Evolutionary conservation across 139 green algal species (phyloP).

Genomic region (Coelastrella sp.): DNA sequence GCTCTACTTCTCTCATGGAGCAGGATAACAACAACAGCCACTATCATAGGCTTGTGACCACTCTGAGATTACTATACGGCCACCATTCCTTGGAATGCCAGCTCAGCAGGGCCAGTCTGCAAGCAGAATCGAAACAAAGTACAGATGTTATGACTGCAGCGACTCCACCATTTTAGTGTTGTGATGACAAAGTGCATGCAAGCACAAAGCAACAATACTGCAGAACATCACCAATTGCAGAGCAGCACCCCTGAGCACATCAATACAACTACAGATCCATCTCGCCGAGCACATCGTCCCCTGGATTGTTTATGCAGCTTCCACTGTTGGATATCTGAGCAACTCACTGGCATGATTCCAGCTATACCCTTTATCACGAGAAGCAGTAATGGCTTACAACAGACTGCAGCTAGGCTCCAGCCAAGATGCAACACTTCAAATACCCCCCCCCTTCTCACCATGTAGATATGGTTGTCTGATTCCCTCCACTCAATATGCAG

Average conservation of each 20-base stretch:
- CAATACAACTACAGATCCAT: no score
- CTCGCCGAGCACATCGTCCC: no score
- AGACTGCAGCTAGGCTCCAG: neutral
- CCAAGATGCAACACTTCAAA: neutral
- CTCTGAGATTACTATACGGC: neutral
- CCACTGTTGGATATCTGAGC: no score
- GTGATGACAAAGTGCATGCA: neutral
- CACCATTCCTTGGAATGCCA: neutral
- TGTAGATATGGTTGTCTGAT: slow-evolving; percentile 94
- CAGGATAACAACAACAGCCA: no score
- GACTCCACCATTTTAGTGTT: neutral
- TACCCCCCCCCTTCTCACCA: slow-evolving; percentile 61
- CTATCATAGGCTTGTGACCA: no score
- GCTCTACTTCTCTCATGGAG: no score
- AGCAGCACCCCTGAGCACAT: no score
- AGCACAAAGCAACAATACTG: neutral
- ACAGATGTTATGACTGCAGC: neutral
- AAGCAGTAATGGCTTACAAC: neutral
- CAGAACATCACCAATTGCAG: no score
- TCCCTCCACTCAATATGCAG: slow-evolving; percentile 97
- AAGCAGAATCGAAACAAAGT: neutral
- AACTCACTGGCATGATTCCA: no score
- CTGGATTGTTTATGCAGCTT: no score
- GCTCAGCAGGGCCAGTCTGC: neutral
- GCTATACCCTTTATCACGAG: neutral